Evolutionary conservation across 2,329 filamentous ascomycete species (phyloP).

Genomic region (Camillea tinctor): DNA sequence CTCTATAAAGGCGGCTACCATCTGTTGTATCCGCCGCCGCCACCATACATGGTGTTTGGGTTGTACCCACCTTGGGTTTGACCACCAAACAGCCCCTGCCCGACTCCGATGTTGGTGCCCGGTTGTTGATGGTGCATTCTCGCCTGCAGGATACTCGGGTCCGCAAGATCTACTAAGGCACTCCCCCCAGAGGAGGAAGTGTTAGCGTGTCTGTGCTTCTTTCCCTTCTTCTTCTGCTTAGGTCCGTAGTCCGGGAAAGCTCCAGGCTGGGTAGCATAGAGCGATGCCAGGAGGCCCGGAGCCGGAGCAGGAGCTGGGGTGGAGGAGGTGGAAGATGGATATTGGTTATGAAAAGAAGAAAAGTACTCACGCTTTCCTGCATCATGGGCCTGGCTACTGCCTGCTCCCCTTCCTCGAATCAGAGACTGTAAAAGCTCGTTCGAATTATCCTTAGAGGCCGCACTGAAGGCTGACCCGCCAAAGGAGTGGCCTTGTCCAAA

Average conservation of each 20-base stretch:
- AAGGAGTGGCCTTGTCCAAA: slow-evolving; percentile 89
- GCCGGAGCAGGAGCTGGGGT: slow-evolving; percentile 87
- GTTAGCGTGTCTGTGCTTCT: slow-evolving; percentile 99
- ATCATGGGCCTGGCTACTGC: slow-evolving; percentile 73
- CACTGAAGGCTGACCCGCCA: slow-evolving; percentile 68
- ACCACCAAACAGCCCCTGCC: slow-evolving; percentile 86
- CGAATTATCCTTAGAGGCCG: slow-evolving; percentile 66
- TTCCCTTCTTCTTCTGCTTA: slow-evolving; percentile 99
- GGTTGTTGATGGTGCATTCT: slow-evolving; percentile 88
- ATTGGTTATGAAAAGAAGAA: slow-evolving; percentile 88
- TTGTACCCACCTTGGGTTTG: slow-evolving; percentile 95
- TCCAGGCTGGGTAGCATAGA: slow-evolving; percentile 84
- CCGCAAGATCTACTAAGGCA: slow-evolving; percentile 99
- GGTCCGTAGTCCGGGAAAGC: slow-evolving; percentile 87
- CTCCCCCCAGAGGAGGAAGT: slow-evolving; percentile 99
- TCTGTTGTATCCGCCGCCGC: slow-evolving; percentile 62
- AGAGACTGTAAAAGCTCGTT: slow-evolving; percentile 80
- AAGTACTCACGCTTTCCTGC: slow-evolving; percentile 98
- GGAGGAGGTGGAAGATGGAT: slow-evolving; percentile 76
- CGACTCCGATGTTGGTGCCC: slow-evolving; percentile 73
- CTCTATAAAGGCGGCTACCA: slow-evolving; percentile 50
- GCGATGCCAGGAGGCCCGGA: slow-evolving; percentile 85
- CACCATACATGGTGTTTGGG: slow-evolving; percentile 73
- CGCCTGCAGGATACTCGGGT: slow-evolving; percentile 99
- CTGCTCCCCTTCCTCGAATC: slow-evolving; percentile 67